Conservation (phyloP, 352 stramenopile genomes). For the Phytophthora foliorum region DNA sequence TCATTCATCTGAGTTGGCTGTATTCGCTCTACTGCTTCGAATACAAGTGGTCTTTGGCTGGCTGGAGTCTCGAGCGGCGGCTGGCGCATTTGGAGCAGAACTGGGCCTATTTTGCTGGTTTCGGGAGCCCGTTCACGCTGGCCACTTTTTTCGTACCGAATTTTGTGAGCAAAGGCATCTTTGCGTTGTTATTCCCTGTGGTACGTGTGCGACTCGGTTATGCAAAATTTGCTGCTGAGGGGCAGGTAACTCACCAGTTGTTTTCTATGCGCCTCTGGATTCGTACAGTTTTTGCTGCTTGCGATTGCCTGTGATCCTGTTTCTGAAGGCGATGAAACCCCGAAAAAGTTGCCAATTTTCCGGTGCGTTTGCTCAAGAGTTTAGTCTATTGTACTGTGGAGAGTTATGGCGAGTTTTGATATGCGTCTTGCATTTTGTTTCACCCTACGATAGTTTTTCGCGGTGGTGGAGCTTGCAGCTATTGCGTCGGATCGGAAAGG, state of each 20-base stretch:
- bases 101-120: conserved; percentile 91
- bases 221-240: neutral
- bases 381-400: neutral
- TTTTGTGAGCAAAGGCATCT: conserved; percentile 93
- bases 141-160: conserved; percentile 92
- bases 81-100: conserved; percentile 86
- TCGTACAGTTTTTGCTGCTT: conserved; percentile 79
- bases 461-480: conserved; percentile 87
- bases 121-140: conserved; percentile 88
- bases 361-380: conserved; percentile 42
- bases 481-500: conserved; percentile 81
- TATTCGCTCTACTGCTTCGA: conserved; percentile 94
- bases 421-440: neutral
- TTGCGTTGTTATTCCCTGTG: conserved; percentile 88
- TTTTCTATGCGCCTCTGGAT: neutral
- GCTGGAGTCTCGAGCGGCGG: conserved; percentile 86
- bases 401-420: neutral
- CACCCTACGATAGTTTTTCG: conserved; percentile 61
- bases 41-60: conserved; percentile 91
- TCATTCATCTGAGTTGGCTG: conserved; percentile 89
- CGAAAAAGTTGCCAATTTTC: conserved; percentile 79
- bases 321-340: conserved; percentile 53
- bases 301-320: conserved; percentile 84
- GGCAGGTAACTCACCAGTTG: neutral
- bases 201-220: conserved; percentile 40